A percentile compares a stretch with the other conserved stretches of the same genome.
Conservation (phyloP, 1,284 basidiomycete genomes). For the Boletus mariae region DNA sequence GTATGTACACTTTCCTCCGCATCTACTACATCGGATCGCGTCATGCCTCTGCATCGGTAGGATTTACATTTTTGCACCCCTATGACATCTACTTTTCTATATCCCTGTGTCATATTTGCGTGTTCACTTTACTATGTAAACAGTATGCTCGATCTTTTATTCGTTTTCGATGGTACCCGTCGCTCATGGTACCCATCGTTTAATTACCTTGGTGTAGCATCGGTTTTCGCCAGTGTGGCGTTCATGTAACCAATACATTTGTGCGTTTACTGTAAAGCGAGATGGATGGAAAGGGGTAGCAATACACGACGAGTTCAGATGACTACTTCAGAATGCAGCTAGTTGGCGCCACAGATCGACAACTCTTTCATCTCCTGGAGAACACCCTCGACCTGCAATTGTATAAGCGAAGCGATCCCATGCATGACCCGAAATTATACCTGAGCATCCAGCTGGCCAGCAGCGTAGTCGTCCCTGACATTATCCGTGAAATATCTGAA, state of each 20-base stretch:
- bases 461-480: slow-evolving; percentile 95
- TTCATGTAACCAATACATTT: slow-evolving; percentile 13
- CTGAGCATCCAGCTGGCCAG: slow-evolving; percentile 93
- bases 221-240: slow-evolving; percentile 10
- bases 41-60: slow-evolving; percentile 20
- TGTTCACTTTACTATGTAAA: slow-evolving; percentile 21
- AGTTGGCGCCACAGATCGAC: slow-evolving; percentile 77
- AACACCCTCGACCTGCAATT: slow-evolving; percentile 75
- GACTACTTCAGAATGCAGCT: slow-evolving; percentile 3
- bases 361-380: slow-evolving; percentile 96
- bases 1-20: background rate
- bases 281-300: slow-evolving; percentile 1
- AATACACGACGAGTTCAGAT: slow-evolving; percentile 9
- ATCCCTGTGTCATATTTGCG: slow-evolving; percentile 19
- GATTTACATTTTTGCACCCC: slow-evolving; percentile 23
- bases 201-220: slow-evolving; percentile 24
- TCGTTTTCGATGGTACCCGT: slow-evolving; percentile 4
- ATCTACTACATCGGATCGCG: slow-evolving; percentile 12
- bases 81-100: slow-evolving; percentile 12
- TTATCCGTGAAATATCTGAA: slow-evolving; percentile 83
- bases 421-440: slow-evolving; percentile 35
- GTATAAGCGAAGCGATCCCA: slow-evolving; percentile 2
- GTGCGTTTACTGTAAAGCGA: slow-evolving; percentile 7
- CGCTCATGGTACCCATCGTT: background rate
- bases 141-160: slow-evolving; percentile 2